Evolutionary conservation across 768 basidiomycete species (phyloP).

Genomic region (Glaciozyma antarctica): DNA sequence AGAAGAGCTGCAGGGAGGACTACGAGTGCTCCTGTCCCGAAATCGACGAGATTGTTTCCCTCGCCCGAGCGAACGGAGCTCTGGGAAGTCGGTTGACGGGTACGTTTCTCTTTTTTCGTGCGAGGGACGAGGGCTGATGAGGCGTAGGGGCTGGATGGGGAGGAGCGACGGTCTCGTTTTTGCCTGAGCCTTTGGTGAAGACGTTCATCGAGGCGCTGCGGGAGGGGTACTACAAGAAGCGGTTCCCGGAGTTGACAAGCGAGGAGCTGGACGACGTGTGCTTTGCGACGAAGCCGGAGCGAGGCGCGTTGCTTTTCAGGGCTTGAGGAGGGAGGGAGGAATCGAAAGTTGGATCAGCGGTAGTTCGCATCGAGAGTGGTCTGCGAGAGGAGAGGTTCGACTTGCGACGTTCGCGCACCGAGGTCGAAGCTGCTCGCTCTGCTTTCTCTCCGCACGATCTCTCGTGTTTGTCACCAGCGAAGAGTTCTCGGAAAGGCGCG

Average conservation of each 20-base stretch:
- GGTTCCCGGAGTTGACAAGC: constrained; percentile 56
- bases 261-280: constrained; percentile 57
- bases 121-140: not conserved
- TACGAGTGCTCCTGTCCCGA: constrained; percentile 76
- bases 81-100: constrained; percentile 77
- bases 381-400: too few relatives aligned
- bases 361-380: too few relatives aligned
- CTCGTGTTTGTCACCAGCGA: not conserved
- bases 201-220: constrained; percentile 56
- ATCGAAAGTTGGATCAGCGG: not conserved
- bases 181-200: constrained; percentile 55
- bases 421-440: not conserved
- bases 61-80: constrained; percentile 63
- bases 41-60: constrained; percentile 56
- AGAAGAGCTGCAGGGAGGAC: constrained; percentile 56
- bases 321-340: not conserved
- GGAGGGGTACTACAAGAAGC: constrained; percentile 46
- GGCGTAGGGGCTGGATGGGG: constrained; percentile 76
- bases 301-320: not conserved
- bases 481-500: not conserved
- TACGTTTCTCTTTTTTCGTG: constrained; percentile 35
- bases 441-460: not conserved
- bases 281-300: constrained; percentile 55
- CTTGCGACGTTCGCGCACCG: too few relatives aligned
- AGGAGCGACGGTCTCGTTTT: constrained; percentile 75